These are phyloP conservation scores for Lactarius sanguifluus DNA, from an alignment of 768 basidiomycete genomes.

Conservation along the genomic window DNA sequence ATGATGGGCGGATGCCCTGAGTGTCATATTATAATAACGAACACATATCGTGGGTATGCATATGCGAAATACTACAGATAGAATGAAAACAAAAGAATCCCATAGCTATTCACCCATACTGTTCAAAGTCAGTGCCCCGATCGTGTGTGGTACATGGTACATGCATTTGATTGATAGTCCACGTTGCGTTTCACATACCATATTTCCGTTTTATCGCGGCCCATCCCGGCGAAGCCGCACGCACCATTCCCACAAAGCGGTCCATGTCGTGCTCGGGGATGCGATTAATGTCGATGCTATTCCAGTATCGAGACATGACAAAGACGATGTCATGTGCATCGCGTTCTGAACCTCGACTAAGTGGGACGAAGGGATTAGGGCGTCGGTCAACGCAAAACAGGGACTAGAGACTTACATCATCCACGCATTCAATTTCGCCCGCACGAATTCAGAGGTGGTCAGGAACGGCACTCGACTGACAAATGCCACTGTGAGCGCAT, in stretches of 20 bases:
- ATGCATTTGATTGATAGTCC: conserved; percentile 18
- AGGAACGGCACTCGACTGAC: conserved; percentile 76
- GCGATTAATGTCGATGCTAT: conserved; percentile 80
- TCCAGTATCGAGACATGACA: conserved; percentile 74
- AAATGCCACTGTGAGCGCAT: conserved; percentile 63
- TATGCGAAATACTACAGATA: conserved; percentile 13
- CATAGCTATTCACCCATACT: conserved; percentile 1
- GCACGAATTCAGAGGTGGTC: conserved; percentile 80
- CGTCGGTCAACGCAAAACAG: conserved; percentile 11
- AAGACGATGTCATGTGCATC: conserved; percentile 80
- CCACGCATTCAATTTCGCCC: conserved; percentile 84
- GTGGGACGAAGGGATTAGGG: conserved; percentile 17
- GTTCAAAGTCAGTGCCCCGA: conserved; percentile 21
- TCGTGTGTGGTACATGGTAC: conserved; percentile 14
- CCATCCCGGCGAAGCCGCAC: conserved; percentile 71
- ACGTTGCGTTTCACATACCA: conserved; percentile 45
- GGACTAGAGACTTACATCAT: conserved; percentile 54
- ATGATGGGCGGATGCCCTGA: conserved; percentile 11
- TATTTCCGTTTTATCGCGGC: conserved; percentile 72
- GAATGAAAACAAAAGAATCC: neutral
- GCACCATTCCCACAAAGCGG: conserved; percentile 60
- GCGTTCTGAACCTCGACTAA: conserved; percentile 63
- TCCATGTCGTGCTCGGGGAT: conserved; percentile 86
- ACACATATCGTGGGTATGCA: conserved; percentile 20
- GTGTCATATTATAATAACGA: conserved; percentile 11